Base-by-base conservation (phyloP, 495 filamentous ascomycete species). In the Glarea lozoyensis region DNA sequence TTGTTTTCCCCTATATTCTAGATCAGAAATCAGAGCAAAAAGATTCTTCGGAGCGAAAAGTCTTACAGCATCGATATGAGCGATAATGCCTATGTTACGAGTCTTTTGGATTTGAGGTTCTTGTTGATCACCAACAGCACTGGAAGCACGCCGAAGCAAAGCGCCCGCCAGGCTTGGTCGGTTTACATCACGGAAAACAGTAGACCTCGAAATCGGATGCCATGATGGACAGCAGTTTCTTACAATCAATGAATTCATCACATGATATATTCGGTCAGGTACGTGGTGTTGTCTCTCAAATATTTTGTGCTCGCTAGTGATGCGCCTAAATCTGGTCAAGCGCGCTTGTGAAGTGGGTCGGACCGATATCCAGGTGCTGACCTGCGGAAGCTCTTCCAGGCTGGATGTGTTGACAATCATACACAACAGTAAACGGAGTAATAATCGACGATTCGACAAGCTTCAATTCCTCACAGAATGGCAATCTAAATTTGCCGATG, bases 1-100 rank as follows among this genome's bases (percentile, higher is more conserved):
- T 99, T 6, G 93, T 99, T 72, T 99, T 99, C 36, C 93, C 92
- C 84, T 88, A 51, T 3, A 10, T 15, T 35, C 24, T 37, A 10
- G 22, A 35, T 51, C 17, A 52, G 48, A 44, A 27, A 37, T 56
- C 36, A 44, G 33, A 36, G 16, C 45, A 6, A 1, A 17, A 27
- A 15, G 19, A 11, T 18, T 29, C 7, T n/a, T 29, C 29, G 10
- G 31, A 7, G 33, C 11, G 10, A 27, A 10, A 9, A 6, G 32
- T 68, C 78, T 40, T 65, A 88, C 84, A 35, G 93, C 93, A 78
- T 97, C 93, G 47, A 97, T 95, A 63, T 99, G 93, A 27, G 93
- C 93, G 60, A 99, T 95, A 48, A 99, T 99, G 29, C 93, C 93
- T 64, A 99, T 96, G 59, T 99, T 99, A 46, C 92, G 72, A 37